Conservation (phyloP, 2,329 filamentous ascomycete genomes). For the Fusarium floridanum region DNA sequence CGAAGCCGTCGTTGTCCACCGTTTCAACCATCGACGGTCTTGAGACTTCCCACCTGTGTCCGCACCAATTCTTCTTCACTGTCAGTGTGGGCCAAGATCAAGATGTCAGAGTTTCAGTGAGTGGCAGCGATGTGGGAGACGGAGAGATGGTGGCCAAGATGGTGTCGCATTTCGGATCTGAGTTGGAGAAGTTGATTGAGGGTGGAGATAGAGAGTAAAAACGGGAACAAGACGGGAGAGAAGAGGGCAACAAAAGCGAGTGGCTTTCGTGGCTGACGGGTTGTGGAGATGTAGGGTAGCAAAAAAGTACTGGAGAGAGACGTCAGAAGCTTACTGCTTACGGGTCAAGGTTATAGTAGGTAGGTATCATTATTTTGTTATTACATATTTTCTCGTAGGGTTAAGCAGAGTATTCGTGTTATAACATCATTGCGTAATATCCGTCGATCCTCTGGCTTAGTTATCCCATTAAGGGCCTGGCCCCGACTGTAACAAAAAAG, state of each 20-base stretch:
- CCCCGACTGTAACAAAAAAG: too few species aligned
- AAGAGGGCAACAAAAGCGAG: background rate
- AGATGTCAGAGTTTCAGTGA: background rate
- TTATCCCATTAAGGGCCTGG: too few species aligned
- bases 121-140: background rate
- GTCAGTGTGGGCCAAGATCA: background rate
- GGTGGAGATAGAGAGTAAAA: background rate
- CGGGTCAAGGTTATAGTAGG: too few species aligned
- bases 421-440: too few species aligned
- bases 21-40: conserved; percentile 5
- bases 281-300: background rate
- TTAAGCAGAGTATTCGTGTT: too few species aligned
- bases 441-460: too few species aligned
- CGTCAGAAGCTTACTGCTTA: too few species aligned
- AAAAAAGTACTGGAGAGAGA: too few species aligned
- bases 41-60: background rate
- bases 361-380: background rate
- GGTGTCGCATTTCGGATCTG: background rate
- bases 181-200: background rate
- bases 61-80: background rate
- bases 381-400: too few species aligned
- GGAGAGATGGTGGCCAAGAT: background rate
- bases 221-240: too few species aligned
- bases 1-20: background rate
- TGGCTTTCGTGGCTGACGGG: background rate